phyloP scores from a whole-genome alignment of 2,329 filamentous ascomycete genomes.

The Cladosporium sp. region DNA sequence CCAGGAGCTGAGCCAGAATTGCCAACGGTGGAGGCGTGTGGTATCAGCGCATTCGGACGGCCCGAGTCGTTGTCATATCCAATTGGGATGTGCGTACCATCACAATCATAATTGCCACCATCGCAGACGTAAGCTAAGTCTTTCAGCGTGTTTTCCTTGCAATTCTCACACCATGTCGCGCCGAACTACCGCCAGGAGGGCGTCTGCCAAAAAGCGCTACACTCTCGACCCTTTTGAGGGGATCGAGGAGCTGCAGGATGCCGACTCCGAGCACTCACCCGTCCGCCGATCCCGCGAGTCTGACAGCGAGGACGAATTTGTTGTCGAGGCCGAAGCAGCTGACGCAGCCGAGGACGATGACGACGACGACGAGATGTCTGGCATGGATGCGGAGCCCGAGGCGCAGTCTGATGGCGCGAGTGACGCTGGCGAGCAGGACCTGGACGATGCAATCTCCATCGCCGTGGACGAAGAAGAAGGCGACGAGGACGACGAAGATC shows the following conservation, averaged over 20 bases:
- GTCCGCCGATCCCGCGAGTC: slow-evolving; percentile 12
- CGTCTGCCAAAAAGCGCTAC: slow-evolving; percentile 33
- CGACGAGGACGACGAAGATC: not conserved
- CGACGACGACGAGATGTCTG: slow-evolving; percentile 38
- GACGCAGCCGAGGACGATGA: slow-evolving; percentile 38
- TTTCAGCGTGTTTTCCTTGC: slow-evolving; percentile 11
- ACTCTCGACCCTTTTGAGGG: slow-evolving; percentile 39
- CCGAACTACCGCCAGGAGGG: slow-evolving; percentile 25
- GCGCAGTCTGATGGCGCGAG: slow-evolving; percentile 30
- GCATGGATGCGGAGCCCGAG: slow-evolving; percentile 37
- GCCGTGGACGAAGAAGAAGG: slow-evolving; percentile 18
- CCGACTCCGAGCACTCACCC: slow-evolving; percentile 7
- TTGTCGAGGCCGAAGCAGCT: slow-evolving; percentile 33
- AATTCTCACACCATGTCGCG: slow-evolving; percentile 16
- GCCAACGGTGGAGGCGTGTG: not conserved
- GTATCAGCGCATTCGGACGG: not conserved
- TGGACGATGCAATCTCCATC: slow-evolving; percentile 32
- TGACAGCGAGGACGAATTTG: slow-evolving; percentile 36
- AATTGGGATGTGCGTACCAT: not conserved
- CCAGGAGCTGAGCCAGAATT: not conserved
- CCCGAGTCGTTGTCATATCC: not conserved
- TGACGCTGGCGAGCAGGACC: slow-evolving; percentile 41
- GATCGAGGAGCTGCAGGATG: slow-evolving; percentile 31
- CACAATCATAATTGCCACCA: not conserved
- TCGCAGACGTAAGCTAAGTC: slow-evolving; percentile 15